These are phyloP conservation scores for Hypoxylon subgilvum DNA, from an alignment of 495 filamentous ascomycete species.

Conservation along the genomic window DNA sequence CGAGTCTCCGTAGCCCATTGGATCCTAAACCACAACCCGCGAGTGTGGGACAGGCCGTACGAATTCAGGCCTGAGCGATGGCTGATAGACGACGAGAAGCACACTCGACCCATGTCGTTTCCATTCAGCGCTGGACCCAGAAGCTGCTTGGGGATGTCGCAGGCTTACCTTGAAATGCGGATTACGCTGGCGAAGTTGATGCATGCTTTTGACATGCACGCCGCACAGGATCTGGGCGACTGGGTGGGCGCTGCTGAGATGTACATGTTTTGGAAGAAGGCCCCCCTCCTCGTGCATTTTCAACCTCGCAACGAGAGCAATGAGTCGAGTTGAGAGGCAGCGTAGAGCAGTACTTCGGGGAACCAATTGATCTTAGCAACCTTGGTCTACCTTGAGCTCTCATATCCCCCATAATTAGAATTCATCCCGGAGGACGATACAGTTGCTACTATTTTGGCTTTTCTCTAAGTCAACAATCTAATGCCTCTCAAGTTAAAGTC, in stretches of 20 bases:
- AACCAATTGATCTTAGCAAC: too few relatives aligned
- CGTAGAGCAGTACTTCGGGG: not conserved
- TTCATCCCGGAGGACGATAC: too few relatives aligned
- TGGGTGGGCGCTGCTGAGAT: conserved; percentile 41
- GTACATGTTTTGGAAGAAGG: conserved; percentile 49
- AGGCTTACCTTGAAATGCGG: conserved; percentile 48
- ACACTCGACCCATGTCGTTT: conserved; percentile 38
- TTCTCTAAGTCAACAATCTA: conserved; percentile 14
- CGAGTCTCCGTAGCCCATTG: conserved; percentile 46
- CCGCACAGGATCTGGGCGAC: conserved; percentile 40
- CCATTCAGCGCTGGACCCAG: conserved; percentile 38
- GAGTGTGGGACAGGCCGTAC: conserved; percentile 39
- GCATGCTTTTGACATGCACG: conserved; percentile 44
- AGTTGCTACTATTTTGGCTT: conserved; percentile 27
- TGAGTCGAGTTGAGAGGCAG: not conserved
- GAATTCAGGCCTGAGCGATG: conserved; percentile 44
- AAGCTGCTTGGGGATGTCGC: conserved; percentile 41
- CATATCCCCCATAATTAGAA: too few relatives aligned
- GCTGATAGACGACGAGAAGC: conserved; percentile 31
- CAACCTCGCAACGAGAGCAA: not conserved
- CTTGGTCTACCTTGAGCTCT: too few relatives aligned
- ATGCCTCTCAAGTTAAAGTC: conserved; percentile 2
- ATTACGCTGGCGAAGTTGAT: conserved; percentile 46
- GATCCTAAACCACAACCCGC: conserved; percentile 41
- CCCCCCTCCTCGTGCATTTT: conserved; percentile 39